Percentiles rank a stretch among this genome's conserved stretches.
Conservation (phyloP, 768 basidiomycete species). For the Piloderma croceum region DNA sequence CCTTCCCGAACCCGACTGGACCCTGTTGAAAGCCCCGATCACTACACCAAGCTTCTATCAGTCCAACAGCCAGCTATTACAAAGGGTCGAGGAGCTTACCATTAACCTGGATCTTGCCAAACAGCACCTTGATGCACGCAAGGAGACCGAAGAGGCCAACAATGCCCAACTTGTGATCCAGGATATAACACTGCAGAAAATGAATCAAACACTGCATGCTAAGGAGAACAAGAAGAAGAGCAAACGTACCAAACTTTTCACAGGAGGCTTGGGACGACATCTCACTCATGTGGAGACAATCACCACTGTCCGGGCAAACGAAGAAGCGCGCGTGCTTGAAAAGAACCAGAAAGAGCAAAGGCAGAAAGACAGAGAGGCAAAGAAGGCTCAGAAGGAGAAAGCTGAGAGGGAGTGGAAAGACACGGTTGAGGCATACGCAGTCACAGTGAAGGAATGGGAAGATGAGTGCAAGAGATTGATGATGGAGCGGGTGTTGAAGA, state of each 20-base stretch:
- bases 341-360: constrained; percentile 6
- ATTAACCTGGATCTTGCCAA: constrained; percentile 9
- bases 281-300: constrained; percentile 9
- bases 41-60: too few relatives aligned
- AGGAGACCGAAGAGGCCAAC: constrained; percentile 11
- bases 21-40: background rate
- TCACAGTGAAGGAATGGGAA: too few relatives aligned
- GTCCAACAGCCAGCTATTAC: too few relatives aligned
- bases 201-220: constrained; percentile 13
- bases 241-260: constrained; percentile 8
- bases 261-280: constrained; percentile 12
- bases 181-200: constrained; percentile 9
- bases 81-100: constrained; percentile 1
- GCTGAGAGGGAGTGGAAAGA: too few relatives aligned
- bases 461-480: too few relatives aligned
- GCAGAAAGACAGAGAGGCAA: background rate
- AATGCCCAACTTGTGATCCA: constrained; percentile 18
- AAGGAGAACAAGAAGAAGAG: constrained; percentile 15
- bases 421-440: too few relatives aligned
- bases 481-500: too few relatives aligned
- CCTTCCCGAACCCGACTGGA: constrained; percentile 9
- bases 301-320: constrained; percentile 1
- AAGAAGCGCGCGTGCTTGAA: too few relatives aligned
- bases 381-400: too few relatives aligned
- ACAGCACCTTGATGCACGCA: constrained; percentile 6